Base-by-base conservation (phyloP, 2,329 filamentous ascomycete species). In the Leptographium wingfieldii region DNA sequence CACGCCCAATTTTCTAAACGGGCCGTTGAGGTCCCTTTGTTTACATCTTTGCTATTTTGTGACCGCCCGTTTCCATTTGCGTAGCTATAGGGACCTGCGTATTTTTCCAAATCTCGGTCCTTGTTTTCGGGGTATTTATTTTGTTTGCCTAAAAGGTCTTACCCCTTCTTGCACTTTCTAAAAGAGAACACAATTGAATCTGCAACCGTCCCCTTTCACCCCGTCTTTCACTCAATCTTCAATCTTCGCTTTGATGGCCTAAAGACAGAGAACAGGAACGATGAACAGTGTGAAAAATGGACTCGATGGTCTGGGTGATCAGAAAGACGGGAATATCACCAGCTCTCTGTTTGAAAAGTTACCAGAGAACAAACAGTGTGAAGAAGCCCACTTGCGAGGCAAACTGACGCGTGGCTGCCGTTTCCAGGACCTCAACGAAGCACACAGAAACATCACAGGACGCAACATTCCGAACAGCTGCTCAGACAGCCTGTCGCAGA, bases 361-460 rank as follows among this genome's bases (percentile, higher is more conserved):
- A 6, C 31, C 19, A 40, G 53, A 55, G 4, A 12, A 55, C 33
- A 22, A 43, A n/a, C 33, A 55, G 54, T 1, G 3, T 10, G 16
- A 12, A 14, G 3, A 5, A n/a, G 22, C 14, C 22, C 19, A 5
- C 12, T n/a, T 19, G 25, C 55, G 59, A 29, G 64, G 57, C 60
- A 55, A 65, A 5, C 70, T 68, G 10, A 70, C 69, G 11, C 71
- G 71, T 33, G 70, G 68, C 4, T 68, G 66, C 6, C 66, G 72
- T 33, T 76, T 75, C 60, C 66, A 68, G 31, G 70, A 71, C 58
- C 65, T 76, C 0, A 67, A 67, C 31, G 73, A 74, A 43, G 74
- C 74, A 1, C 71, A 74, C 59, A 67, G 68, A 4, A 72, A 71
- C 40, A 76, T 76, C 60, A 72, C 71, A 10, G 66, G 69, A 5